Conservation (phyloP, 176 grass and related monocot species). For the Puccinellia tenuiflora region DNA sequence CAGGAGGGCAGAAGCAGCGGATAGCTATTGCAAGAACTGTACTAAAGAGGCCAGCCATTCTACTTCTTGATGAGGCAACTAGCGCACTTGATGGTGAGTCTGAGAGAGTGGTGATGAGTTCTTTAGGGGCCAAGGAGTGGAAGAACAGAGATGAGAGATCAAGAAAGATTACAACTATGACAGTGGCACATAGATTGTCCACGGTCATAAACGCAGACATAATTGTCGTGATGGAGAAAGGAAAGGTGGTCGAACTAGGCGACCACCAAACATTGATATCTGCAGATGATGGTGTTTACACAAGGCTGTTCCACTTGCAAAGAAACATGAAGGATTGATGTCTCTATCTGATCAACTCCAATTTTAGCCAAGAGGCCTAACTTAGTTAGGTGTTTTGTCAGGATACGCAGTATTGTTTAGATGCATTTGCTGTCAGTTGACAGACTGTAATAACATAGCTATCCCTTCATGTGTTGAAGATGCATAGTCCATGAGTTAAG, state of each 20-base stretch:
- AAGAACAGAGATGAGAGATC: neutral
- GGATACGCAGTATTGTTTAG: neutral
- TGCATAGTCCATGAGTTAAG: neutral
- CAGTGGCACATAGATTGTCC: constrained; percentile 46
- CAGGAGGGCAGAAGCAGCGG: constrained; percentile 48
- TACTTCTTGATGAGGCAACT: constrained; percentile 56
- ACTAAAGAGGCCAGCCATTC: constrained; percentile 36
- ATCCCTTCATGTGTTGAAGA: constrained; percentile 9
- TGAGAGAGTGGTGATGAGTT: constrained; percentile 31
- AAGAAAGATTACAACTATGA: constrained; percentile 32
- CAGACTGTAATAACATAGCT: constrained; percentile 26
- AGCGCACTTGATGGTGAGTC: constrained; percentile 46
- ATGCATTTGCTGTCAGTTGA: constrained; percentile 15
- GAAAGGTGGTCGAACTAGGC: constrained; percentile 34
- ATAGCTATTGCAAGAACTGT: constrained; percentile 43
- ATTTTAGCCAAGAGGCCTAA: neutral
- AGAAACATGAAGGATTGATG: constrained; percentile 39
- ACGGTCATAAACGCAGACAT: constrained; percentile 32
- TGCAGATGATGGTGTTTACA: constrained; percentile 26
- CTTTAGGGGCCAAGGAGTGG: constrained; percentile 26
- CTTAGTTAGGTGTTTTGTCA: constrained; percentile 17
- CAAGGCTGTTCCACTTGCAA: constrained; percentile 41
- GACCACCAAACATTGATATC: constrained; percentile 27
- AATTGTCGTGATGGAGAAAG: constrained; percentile 50
- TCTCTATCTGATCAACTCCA: neutral